These are phyloP conservation scores for Alternaria angustiovoidea DNA, from an alignment of 2,329 filamentous ascomycete genomes.

Conservation along the genomic window DNA sequence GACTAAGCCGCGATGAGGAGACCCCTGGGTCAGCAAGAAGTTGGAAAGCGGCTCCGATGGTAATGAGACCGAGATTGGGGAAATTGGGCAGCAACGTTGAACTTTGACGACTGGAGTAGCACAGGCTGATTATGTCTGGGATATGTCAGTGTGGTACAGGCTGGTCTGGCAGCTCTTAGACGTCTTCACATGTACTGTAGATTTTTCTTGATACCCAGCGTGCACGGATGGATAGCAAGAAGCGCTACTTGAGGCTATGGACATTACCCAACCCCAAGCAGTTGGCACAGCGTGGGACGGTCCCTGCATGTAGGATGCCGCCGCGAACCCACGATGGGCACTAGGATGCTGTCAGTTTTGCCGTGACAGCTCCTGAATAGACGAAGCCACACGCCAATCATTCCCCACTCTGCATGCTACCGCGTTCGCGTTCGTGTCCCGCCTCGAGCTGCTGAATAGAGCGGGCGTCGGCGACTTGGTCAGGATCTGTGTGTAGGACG, in stretches of 20 bases:
- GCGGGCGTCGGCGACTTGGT: not conserved
- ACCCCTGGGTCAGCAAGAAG: not conserved
- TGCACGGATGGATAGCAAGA: not conserved
- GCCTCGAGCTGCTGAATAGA: slow-evolving; percentile 1
- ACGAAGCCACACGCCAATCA: slow-evolving; percentile 11
- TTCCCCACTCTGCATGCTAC: slow-evolving; percentile 1
- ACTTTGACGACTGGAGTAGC: not conserved
- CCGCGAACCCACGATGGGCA: slow-evolving; percentile 5
- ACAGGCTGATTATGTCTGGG: not conserved
- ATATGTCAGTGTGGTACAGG: slow-evolving; percentile 1
- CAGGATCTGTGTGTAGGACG: not conserved
- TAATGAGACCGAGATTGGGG: not conserved
- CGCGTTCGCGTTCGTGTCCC: slow-evolving; percentile 7
- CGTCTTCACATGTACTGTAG: not conserved
- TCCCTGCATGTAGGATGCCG: slow-evolving; percentile 19
- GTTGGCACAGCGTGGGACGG: slow-evolving; percentile 9
- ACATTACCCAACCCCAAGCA: not conserved
- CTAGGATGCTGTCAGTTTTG: slow-evolving; percentile 9
- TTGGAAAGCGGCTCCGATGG: not conserved
- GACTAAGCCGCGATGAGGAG: not conserved
- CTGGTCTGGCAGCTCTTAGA: not conserved
- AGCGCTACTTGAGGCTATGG: not conserved
- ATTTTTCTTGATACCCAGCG: slow-evolving; percentile 7
- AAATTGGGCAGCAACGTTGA: not conserved
- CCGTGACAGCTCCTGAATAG: slow-evolving; percentile 13